Conservation (phyloP, 768 basidiomycete genomes). For the Suillus lakei region DNA sequence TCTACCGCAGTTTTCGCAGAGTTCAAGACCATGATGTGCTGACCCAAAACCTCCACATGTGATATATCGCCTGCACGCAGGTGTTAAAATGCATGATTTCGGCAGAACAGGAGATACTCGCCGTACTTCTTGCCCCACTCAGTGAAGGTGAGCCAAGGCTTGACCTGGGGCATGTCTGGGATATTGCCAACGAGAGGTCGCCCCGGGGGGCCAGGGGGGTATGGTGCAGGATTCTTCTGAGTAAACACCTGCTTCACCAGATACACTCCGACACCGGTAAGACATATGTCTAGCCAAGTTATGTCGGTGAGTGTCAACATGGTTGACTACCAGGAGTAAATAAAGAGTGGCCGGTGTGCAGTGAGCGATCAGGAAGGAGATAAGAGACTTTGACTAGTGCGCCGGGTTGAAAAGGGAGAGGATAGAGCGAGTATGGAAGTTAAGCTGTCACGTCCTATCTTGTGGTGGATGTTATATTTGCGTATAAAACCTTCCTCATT, state of each 20-base stretch:
- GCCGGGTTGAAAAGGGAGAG: background rate
- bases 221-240: constrained; percentile 27
- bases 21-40: constrained; percentile 61
- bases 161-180: constrained; percentile 51
- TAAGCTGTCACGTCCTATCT: background rate
- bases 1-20: constrained; percentile 53
- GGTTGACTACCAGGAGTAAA: background rate
- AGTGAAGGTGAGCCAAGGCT: constrained; percentile 50
- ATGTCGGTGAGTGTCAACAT: constrained; percentile 27
- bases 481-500: background rate
- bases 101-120: constrained; percentile 10
- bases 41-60: constrained; percentile 63
- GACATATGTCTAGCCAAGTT: constrained; percentile 37
- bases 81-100: background rate
- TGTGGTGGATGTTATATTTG: background rate
- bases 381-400: no score
- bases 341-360: background rate
- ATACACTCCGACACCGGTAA: constrained; percentile 34
- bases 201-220: constrained; percentile 52
- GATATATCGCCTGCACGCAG: constrained; percentile 55
- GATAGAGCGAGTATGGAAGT: background rate
- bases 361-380: background rate
- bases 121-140: constrained; percentile 53
- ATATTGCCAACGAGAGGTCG: constrained; percentile 53
- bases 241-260: constrained; percentile 28